Percentiles rank a stretch among this genome's conserved stretches.
These are phyloP conservation scores for Solanum piurae DNA, from an alignment of 257 asterid genomes.

Conservation along the genomic window DNA sequence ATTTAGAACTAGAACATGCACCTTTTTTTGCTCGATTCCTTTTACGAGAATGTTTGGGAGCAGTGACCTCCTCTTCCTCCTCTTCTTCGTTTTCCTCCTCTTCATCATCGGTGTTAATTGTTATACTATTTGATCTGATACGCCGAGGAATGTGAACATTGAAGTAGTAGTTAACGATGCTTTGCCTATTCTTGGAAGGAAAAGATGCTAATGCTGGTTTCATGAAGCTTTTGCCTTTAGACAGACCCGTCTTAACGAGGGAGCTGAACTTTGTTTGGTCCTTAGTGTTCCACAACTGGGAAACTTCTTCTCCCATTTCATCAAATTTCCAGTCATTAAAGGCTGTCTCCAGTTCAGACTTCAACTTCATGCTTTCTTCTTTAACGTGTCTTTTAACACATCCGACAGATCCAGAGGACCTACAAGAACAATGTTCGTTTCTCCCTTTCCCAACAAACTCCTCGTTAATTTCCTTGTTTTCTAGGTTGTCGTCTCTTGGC, in stretches of 20 bases:
- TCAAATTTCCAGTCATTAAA: conserved; percentile 12
- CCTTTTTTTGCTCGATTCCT: background rate
- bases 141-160: conserved; percentile 11
- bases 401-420: background rate
- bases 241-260: conserved; percentile 1
- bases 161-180: conserved; percentile 15
- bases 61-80: background rate
- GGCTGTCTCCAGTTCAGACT: conserved; percentile 13
- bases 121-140: background rate
- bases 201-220: conserved; percentile 9
- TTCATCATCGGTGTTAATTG: conserved; percentile 20
- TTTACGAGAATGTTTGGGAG: background rate
- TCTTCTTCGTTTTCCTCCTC: background rate
- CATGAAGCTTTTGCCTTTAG: background rate
- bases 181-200: conserved; percentile 1
- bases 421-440: background rate
- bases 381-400: conserved; percentile 12
- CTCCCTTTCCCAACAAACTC: conserved; percentile 12
- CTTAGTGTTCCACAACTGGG: conserved; percentile 5
- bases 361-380: conserved; percentile 5
- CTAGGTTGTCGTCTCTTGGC: background rate
- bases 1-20: background rate
- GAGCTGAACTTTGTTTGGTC: conserved; percentile 9
- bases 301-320: conserved; percentile 17
- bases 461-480: background rate